phyloP scores from a whole-genome alignment of 768 basidiomycete genomes.

The Mycena alexandri region DNA sequence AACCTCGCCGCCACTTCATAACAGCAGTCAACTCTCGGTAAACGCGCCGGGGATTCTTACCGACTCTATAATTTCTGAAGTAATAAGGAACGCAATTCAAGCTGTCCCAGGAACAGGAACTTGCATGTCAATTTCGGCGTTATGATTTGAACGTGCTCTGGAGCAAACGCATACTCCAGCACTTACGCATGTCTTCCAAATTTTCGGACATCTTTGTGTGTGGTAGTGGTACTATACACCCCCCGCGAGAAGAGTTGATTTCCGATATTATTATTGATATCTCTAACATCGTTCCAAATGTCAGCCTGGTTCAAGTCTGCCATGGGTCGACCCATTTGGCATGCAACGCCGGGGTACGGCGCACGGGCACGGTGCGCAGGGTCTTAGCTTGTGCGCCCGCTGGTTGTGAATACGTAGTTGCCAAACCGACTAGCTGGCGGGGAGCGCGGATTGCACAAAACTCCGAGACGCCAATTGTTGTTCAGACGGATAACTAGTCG shows the following conservation, averaged over 20 bases:
- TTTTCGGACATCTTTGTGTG: too few species aligned
- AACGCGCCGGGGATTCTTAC: background rate
- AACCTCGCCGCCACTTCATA: background rate
- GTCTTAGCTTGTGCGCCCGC: too few species aligned
- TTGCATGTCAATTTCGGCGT: background rate
- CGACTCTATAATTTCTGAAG: background rate
- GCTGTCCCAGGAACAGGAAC: slow-evolving; percentile 1
- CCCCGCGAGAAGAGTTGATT: background rate
- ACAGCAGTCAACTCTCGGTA: background rate
- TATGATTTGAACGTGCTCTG: background rate
- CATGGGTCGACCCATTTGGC: too few species aligned
- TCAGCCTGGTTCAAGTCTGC: too few species aligned
- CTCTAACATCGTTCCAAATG: too few species aligned
- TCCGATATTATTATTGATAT: too few species aligned
- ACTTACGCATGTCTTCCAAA: background rate
- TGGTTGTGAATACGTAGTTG: too few species aligned
- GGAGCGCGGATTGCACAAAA: background rate
- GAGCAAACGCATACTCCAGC: background rate
- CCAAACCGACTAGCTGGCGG: too few species aligned
- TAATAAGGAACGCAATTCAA: background rate
- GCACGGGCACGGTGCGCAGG: too few species aligned
- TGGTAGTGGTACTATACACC: too few species aligned
- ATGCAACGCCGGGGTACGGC: too few species aligned
- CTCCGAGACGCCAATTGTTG: background rate
- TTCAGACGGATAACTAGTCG: too few species aligned